Percentiles rank a stretch among this genome's conserved stretches.
These are phyloP conservation scores for Henckelia pumila DNA, from an alignment of 257 asterid genomes.

Conservation along the genomic window DNA sequence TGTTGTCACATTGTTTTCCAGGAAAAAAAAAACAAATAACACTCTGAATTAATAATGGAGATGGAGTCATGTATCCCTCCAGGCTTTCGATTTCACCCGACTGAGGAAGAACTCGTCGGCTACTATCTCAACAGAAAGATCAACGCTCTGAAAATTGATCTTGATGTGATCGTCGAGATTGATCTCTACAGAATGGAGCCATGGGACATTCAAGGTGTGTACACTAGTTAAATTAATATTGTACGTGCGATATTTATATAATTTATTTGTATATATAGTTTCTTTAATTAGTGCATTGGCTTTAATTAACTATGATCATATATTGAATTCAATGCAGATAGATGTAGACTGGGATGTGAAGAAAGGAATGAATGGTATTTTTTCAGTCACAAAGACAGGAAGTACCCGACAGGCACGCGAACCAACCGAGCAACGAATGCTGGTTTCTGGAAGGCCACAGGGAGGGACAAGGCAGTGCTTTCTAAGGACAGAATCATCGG, in stretches of 20 bases:
- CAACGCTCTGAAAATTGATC: slow-evolving; percentile 60
- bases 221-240: no score
- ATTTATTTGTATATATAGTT: no score
- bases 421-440: slow-evolving; percentile 81
- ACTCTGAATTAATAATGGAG: slow-evolving; percentile 37
- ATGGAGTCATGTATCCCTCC: slow-evolving; percentile 72
- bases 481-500: slow-evolving; percentile 69
- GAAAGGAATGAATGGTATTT: slow-evolving; percentile 87
- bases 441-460: slow-evolving; percentile 93
- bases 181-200: slow-evolving; percentile 96
- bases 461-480: slow-evolving; percentile 74
- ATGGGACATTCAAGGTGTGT: slow-evolving; percentile 86
- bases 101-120: slow-evolving; percentile 91
- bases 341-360: slow-evolving; percentile 75
- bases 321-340: slow-evolving; percentile 29
- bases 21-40: not conserved
- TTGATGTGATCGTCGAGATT: slow-evolving; percentile 70
- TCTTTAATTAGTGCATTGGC: no score
- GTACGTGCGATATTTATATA: not conserved
- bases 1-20: not conserved
- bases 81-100: slow-evolving; percentile 91
- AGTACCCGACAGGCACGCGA: slow-evolving; percentile 77
- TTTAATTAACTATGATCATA: no score
- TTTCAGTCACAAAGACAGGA: slow-evolving; percentile 87
- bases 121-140: slow-evolving; percentile 81